Conservation (phyloP, 164 flowering plant species). For the Kalanchoe fedtschenkoi region DNA sequence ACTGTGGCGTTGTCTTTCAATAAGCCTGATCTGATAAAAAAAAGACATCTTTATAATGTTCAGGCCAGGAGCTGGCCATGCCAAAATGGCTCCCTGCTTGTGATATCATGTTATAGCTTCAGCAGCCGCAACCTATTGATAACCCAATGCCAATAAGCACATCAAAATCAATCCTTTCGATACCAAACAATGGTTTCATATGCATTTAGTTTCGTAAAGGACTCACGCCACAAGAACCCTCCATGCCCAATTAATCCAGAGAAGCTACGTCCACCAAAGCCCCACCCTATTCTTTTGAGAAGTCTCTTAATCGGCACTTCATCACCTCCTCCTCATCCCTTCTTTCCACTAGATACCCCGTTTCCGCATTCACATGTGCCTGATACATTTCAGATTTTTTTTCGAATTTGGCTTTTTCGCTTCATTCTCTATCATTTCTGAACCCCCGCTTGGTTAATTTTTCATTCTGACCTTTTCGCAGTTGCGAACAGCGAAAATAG, state of each 20-base stretch:
- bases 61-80: too few relatives aligned
- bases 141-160: too few relatives aligned
- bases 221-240: not conserved
- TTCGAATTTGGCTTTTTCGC: too few relatives aligned
- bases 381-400: constrained; percentile 8
- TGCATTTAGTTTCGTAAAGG: not conserved
- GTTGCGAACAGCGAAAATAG: too few relatives aligned
- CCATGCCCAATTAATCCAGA: constrained; percentile 1
- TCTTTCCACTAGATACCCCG: constrained; percentile 15
- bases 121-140: not conserved
- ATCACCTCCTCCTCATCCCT: constrained; percentile 33
- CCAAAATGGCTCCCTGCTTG: not conserved
- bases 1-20: too few relatives aligned
- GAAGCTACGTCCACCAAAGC: not conserved
- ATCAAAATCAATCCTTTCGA: too few relatives aligned
- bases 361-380: constrained; percentile 21
- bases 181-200: not conserved
- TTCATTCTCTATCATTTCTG: too few relatives aligned
- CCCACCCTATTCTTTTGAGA: constrained; percentile 3
- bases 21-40: too few relatives aligned
- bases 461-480: too few relatives aligned
- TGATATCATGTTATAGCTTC: not conserved
- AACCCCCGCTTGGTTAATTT: too few relatives aligned
- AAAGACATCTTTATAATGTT: too few relatives aligned
- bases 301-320: constrained; percentile 22